Base-by-base conservation (phyloP, 768 basidiomycete genomes). In the Lactarius sanguifluus region DNA sequence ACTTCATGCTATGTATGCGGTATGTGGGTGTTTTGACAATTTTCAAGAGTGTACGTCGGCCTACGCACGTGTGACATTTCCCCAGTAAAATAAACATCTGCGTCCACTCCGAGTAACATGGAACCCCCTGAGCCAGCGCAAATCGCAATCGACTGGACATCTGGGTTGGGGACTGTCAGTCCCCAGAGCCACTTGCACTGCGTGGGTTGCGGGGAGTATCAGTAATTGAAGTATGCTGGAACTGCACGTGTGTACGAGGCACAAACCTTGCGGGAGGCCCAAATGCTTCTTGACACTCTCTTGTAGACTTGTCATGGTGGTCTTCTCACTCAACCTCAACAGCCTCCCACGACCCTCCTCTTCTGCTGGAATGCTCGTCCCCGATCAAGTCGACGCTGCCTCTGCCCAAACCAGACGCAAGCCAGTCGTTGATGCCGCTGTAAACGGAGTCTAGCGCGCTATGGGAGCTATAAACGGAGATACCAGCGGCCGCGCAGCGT, bases 401-500 rank as follows among this genome's bases (percentile, higher is more conserved):
- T 15, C 59, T 60, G 41, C 75, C 71, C 40, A 74, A 60, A 1
- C 76, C 76, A 12, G 79, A 73, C 1, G 86, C 90, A 18, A 95
- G 83, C 91, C 92, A 97, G 77, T 96, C 94, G 73, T 96, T 97
- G 61, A 96, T 85, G 0, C 96, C 96, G 6, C 85, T 91, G 71
- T 84, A 82, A 1, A 91, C 86, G n/a, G 82, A 82, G 77, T 98
- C 96, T 20, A 97, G 82, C 0, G 93, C 86, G 0, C 91, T 93
- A 77, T 98, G 96, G 2, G 96, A 94, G 47, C 83, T 84, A 78
- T 91, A 96, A 5, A 98, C 83, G 1, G 89, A 90, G 64, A 98
- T 88, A 0, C 95, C 95, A 15, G 85, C 81, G 1, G 92, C 88
- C 0, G 89, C 88, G 68, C 95, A 92, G 63, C 80, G 83, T 6